Percentiles rank a stretch among this genome's conserved stretches.
phyloP scores from a whole-genome alignment of 2,329 filamentous ascomycete species.

The Byssochlamys sp. region DNA sequence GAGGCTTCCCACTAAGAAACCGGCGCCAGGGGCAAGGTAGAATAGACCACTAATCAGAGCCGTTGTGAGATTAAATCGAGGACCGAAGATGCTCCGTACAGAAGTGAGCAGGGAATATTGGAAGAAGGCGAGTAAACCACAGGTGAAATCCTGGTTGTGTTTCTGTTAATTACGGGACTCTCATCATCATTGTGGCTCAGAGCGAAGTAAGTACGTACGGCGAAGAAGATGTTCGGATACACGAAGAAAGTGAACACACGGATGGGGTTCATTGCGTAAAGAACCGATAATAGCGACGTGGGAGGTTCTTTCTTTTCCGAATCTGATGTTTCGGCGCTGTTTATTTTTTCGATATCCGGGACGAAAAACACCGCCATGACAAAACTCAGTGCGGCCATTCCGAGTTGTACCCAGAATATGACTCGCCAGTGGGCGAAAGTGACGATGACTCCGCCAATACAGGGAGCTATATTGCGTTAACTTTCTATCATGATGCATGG shows the following conservation, averaged over 20 bases:
- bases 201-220: constrained; percentile 41
- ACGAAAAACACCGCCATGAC: constrained; percentile 56
- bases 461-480: constrained; percentile 29
- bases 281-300: neutral
- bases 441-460: constrained; percentile 68
- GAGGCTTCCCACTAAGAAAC: constrained; percentile 60
- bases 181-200: constrained; percentile 17
- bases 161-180: constrained; percentile 1
- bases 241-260: constrained; percentile 51
- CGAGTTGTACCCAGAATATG: constrained; percentile 71
- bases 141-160: constrained; percentile 20
- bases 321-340: constrained; percentile 37
- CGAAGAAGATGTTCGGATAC: constrained; percentile 59
- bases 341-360: constrained; percentile 57
- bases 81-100: constrained; percentile 64
- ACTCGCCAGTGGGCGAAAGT: constrained; percentile 64
- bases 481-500: neutral
- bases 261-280: constrained; percentile 46
- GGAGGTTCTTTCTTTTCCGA: constrained; percentile 23
- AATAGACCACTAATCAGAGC: constrained; percentile 62
- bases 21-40: constrained; percentile 62
- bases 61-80: constrained; percentile 57
- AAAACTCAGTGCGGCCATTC: constrained; percentile 52
- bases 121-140: constrained; percentile 55
- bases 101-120: constrained; percentile 60